Conservation (phyloP, 371 early-diverging fungal species). For the Mortierella polycephala region DNA sequence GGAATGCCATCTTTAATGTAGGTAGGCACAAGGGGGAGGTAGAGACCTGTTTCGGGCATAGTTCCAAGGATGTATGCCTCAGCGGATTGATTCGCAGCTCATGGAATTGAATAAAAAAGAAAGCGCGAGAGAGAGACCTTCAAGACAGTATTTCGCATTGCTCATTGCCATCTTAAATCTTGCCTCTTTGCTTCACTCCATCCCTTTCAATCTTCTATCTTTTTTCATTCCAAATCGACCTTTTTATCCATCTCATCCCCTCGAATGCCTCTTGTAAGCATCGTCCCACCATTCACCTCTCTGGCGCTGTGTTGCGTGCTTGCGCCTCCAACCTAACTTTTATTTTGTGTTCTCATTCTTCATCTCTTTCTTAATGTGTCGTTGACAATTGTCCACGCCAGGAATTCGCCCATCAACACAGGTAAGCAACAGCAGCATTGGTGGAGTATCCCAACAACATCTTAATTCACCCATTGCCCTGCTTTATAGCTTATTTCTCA, state of each 20-base stretch:
- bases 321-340: background rate
- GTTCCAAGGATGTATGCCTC: too few species aligned
- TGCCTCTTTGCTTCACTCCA: too few species aligned
- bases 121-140: too few species aligned
- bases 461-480: background rate
- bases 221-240: background rate
- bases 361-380: background rate
- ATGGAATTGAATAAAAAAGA: too few species aligned
- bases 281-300: background rate
- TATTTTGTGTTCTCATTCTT: conserved; percentile 1
- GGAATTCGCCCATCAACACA: conserved; percentile 87
- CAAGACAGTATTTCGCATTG: too few species aligned
- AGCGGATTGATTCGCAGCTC: too few species aligned
- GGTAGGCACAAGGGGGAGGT: too few species aligned
- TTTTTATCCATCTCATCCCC: background rate
- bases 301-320: background rate
- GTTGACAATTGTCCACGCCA: conserved; percentile 24
- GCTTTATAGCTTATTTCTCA: background rate
- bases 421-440: conserved; percentile 48
- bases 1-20: too few species aligned
- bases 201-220: background rate
- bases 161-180: too few species aligned
- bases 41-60: too few species aligned
- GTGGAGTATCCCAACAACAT: background rate
- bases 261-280: conserved; percentile 5